Conservation (phyloP, 2,329 filamentous ascomycete species). For the Neonectria magnoliae region DNA sequence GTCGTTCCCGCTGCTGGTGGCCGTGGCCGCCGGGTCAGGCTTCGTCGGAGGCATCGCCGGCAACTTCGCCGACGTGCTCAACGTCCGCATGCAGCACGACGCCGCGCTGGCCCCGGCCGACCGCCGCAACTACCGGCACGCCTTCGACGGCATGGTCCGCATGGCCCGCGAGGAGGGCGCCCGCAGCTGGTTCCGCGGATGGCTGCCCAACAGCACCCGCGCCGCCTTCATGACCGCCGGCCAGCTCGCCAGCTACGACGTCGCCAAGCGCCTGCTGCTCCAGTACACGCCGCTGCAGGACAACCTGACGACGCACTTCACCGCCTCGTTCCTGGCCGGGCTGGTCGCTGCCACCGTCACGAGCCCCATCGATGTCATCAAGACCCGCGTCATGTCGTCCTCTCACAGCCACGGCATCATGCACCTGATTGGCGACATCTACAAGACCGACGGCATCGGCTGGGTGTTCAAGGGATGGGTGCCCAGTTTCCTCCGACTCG, state of each 20-base stretch:
- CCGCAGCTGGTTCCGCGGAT: conserved; percentile 81
- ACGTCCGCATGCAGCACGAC: conserved; percentile 98
- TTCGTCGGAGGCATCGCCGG: conserved; percentile 89
- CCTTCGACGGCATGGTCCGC: conserved; percentile 83
- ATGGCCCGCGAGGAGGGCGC: conserved; percentile 90
- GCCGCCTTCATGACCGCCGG: conserved; percentile 89
- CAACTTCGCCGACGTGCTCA: conserved; percentile 95
- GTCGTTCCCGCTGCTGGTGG: conserved; percentile 80
- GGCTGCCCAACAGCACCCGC: conserved; percentile 82
- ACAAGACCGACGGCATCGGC: conserved; percentile 73
- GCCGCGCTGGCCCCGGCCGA: conserved; percentile 77
- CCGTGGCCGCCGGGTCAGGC: conserved; percentile 83
- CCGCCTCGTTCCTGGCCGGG: conserved; percentile 79
- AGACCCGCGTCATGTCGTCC: conserved; percentile 86
- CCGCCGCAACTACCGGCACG: conserved; percentile 89
- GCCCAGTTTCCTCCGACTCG: conserved; percentile 74
- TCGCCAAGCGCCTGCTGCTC: conserved; percentile 78
- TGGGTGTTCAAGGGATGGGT: conserved; percentile 96
- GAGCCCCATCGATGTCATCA: conserved; percentile 88
- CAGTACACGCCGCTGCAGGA: conserved; percentile 74
- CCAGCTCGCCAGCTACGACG: conserved; percentile 86
- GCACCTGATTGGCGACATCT: conserved; percentile 72
- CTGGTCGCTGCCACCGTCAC: conserved; percentile 87
- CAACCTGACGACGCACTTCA: conserved; percentile 80
- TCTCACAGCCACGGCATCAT: conserved; percentile 61